Base-by-base conservation (phyloP, 2,329 filamentous ascomycete species). In the Drechmeria coniospora region DNA sequence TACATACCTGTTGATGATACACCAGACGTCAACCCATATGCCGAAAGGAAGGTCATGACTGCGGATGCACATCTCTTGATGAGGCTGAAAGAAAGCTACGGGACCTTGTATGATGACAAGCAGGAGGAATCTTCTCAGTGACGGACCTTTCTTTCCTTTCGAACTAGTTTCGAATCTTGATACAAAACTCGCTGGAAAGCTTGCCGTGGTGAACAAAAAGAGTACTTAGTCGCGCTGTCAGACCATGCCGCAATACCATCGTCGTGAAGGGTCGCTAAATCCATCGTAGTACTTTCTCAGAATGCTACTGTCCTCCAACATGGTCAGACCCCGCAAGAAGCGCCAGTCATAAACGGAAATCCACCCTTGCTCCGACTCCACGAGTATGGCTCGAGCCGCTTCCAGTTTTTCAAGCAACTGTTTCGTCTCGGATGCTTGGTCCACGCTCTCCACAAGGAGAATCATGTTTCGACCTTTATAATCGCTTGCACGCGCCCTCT, bases 11-110 rank as follows among this genome's bases (percentile, higher is more conserved):
- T 44, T 0, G 45, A 42, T 13, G 46, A 41, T 15, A 36, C 40
- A 8, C 33, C 41, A 1, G 47, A 51, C 23, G 43, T 41, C 21
- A 67, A 66, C 28, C 62, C 61, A 2, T 61, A 65, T 39, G 59
- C 59, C 1, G 58, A 63, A 39, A 58, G 59, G 27, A 67, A 62
- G 46, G 63, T 70, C 2, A 49, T 78, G 44, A 78, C 72, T 1
- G 73, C 74, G 2, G 59, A 66, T 37, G 68, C 77, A 45, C 74
- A 79, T 46, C 46, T 79, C 31, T 57, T 64, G 37, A 71, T 70
- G 59, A 57, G 73, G 30, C 48, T 79, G 28, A 63, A 55, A 34
- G 70, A 63, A 13, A 74, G 61, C 7, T 78, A 78, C 43, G 43
- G 63, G 7, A 53, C 60, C 14, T 34, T 75, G 38, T 75, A 75